Evolutionary conservation across 805 yeast genomes (phyloP), one percentile per base, ranked within the genome.

Genomic region (Millerago galiae): DNA sequence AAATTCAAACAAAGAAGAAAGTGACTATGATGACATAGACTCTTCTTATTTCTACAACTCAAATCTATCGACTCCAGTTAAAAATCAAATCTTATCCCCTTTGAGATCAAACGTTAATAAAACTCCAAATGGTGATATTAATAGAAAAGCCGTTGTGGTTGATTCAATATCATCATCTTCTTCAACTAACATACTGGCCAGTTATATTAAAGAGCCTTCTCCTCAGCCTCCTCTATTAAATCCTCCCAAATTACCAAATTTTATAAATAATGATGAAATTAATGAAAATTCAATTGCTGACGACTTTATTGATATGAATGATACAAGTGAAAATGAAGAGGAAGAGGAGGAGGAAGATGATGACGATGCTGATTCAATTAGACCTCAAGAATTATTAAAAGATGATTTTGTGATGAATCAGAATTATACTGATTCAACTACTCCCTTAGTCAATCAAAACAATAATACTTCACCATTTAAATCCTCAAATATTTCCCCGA

Each of bases 121-220:
- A 16, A 51, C 57, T 5, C 56, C 58, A 9, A 50, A 47, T 31
- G 51, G 47, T 10, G 51, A 51, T 18, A 26, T 26, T 14, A 53
- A 56, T 30, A 47, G 61, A 40, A 50, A 55, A 31, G 61, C 53
- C 1, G 48, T 48, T n/a, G 51, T 56, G 3, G 26, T 55, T 14
- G 59, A 52, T 16, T 44, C 43, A n/a, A 13, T 49, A 11, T 50
- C 56, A 11, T 51, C 58, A 2, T 43, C 49, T 10, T 53, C 58
- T 12, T 53, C 59, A 6, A 48, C 30, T 28, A 56, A 54, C 35
- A 50, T 54, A 10, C 28, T 55, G 4, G 49, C 58, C 14, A 51
- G 46, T 28, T 55, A 56, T 38, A 43, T 51, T 11, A 52, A 47
- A 24, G 38, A 25, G 34, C 48, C 48, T 9, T 55, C 60, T 24